Evolutionary conservation across 2,329 filamentous ascomycete species (phyloP), one percentile per base, ranked within the genome.

Genomic region (Colletotrichum liriopes): DNA sequence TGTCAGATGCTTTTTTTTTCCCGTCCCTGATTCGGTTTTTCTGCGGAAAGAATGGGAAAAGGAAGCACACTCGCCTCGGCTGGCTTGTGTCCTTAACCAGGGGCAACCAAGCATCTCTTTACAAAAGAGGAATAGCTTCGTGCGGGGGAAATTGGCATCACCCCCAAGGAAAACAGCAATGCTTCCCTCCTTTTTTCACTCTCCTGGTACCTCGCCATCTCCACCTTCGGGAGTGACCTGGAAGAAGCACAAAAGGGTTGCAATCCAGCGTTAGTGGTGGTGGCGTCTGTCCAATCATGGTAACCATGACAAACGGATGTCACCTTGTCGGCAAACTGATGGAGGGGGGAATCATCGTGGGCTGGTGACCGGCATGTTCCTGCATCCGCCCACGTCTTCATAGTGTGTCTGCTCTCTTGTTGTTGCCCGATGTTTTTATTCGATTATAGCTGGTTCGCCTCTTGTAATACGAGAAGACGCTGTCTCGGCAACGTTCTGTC

Each of bases 91-190:
- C 61, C 35, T 32, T 51, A 11, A 18, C 35, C 56, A 71, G 68
- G 68, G 68, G 63, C 35, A 18, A 47, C 43, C 45, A 45, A n/a
- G 35, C 45, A 18, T 26, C n/a, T 43, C 35, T 9, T 55, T 37
- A 64, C 63, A 7, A 55, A 45, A 55, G 16, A 11, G 60, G 65
- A 55, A 62, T 71, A 47, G 68, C 68, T 47, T 71, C 63, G 67
- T 71, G 67, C 67, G 67, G 67, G 67, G 67, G 67, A 67, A 47
- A 66, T 66, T 70, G 67, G 67, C 47, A 18, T 51, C 5, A 16
- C 47, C 12, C 47, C 5, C 23, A 16, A 4, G 7, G 23, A 26
- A 51, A 23, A 26, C 45, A 23, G n/a, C 45, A 23, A 18, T 52
- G 49, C 47, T 6, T 16, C 23, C 61, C n/a, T 52, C 52, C 52